Base-by-base conservation (phyloP, 2,329 filamentous ascomycete species). In the Juglanconis juglandina region DNA sequence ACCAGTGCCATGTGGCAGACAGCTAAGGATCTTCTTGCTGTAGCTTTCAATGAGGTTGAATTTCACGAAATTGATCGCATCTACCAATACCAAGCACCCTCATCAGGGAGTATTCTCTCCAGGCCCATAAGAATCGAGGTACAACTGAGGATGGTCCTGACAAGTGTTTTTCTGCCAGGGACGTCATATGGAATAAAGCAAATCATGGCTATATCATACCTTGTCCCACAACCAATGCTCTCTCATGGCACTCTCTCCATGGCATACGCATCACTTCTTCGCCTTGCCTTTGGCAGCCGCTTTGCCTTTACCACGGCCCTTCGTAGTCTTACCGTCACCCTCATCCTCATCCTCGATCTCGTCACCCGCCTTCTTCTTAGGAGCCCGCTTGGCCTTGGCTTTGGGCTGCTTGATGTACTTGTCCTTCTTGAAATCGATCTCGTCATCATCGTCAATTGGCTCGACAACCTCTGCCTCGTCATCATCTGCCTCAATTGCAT, bases 341-440 rank as follows among this genome's bases (percentile, higher is more conserved):
- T 76, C 79, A 13, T 77, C 80, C 0, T 78, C 77, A 24, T 78
- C 80, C 13, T 76, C 77, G 6, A 82, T 81, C n/a, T 78, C 79
- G 11, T 76, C 75, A 48, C 72, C 74, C 37, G 74, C 76, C 65
- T 77, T 79, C 68, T 79, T 79, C n/a, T 74, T 69, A 6, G 69
- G 47, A 65, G 75, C 75, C 70, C 69, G 34, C 69, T 71, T 53
- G 66, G 77, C 61, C 79, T 81, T 92, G 65, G 85, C 86, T 81
- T 96, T 97, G 11, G 94, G 91, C 71, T 89, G 84, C 74, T 95
- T 96, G 72, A 98, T 93, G 70, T 96, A 97, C 75, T 97, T 98
- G 76, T 99, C 95, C 71, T 94, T 96, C 70, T 89, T 92, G 55
- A 98, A 73, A 71, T 96, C 92, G n/a, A 87, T 77, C 56, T 92